Evolutionary conservation across 495 filamentous ascomycete species (phyloP), one percentile per base, ranked within the genome.

Genomic region (Penicillium robsamsonii): DNA sequence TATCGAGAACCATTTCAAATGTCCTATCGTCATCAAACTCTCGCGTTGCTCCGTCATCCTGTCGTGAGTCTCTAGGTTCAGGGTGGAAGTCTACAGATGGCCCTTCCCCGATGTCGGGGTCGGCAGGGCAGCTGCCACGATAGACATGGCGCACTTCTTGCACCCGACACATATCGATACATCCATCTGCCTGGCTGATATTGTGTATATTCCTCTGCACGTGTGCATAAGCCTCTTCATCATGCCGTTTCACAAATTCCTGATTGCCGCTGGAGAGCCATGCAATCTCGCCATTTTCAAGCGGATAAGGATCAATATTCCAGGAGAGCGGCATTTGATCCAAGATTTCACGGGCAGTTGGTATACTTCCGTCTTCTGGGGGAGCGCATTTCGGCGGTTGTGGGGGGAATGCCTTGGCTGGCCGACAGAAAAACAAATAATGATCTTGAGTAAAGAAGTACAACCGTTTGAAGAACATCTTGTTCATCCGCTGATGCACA

Each of bases 371-470:
- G 55, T 63, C 20, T 33, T 40, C 24, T 27, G 50, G 30, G 12
- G 64, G 64, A 9, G 70, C 72, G 29, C 84, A 58, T 51, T 75
- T 79, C 11, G 87, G 87, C n/a, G 87, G 87, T 15, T 84, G 74
- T 10, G 87, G 87, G 24, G 87, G 87, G 1, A 75, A 60, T 4
- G 85, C 84, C 48, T 81, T 83, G n/a, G 83, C 77, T 20, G 87
- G 87, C 53, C 77, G 77, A 61, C 80, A 83, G 70, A 89, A 91
- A 40, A 85, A 77, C 20, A 91, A 67, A 50, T 79, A 87, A 52
- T 86, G 83, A 60, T 90, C 83, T 54, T 90, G 84, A 2, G 81
- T 83, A 44, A 82, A 83, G 60, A 87, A 91, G 61, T 90, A 91
- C 6, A 89, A 67, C 18, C 84, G 77, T 59, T 90, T 91, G 68